These are phyloP conservation scores for Termitomyces bulborhizus DNA, from an alignment of 768 basidiomycete species.

Conservation along the genomic window DNA sequence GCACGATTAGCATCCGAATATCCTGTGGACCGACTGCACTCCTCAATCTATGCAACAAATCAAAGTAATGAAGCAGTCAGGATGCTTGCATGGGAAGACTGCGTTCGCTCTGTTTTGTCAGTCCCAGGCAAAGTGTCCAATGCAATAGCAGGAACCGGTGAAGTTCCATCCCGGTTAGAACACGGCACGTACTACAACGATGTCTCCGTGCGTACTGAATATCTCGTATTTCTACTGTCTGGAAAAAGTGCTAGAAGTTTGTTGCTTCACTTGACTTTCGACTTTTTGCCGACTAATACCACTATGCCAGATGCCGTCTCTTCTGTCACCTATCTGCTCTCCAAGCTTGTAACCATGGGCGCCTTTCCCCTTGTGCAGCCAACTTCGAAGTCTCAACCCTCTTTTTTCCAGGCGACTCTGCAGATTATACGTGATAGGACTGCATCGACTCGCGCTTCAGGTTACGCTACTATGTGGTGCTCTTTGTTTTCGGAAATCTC, in stretches of 20 bases:
- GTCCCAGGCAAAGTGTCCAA: slow-evolving; percentile 82
- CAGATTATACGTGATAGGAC: slow-evolving; percentile 41
- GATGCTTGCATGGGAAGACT: slow-evolving; percentile 66
- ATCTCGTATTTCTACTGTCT: slow-evolving; percentile 41
- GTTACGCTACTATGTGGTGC: slow-evolving; percentile 49
- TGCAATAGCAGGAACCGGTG: slow-evolving; percentile 36
- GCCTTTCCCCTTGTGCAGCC: slow-evolving; percentile 52
- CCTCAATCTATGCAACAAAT: slow-evolving; percentile 33
- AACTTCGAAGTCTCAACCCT: slow-evolving; percentile 53
- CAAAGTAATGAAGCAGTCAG: slow-evolving; percentile 17
- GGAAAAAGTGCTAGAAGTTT: slow-evolving; percentile 32
- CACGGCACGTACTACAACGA: slow-evolving; percentile 50
- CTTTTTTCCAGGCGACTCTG: slow-evolving; percentile 56
- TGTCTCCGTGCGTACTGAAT: slow-evolving; percentile 47
- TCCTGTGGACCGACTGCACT: slow-evolving; percentile 62
- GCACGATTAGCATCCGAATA: slow-evolving; percentile 52
- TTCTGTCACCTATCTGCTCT: slow-evolving; percentile 48
- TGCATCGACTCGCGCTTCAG: slow-evolving; percentile 12
- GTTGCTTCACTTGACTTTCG: slow-evolving; percentile 13
- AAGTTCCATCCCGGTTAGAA: slow-evolving; percentile 44
- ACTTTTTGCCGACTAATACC: slow-evolving; percentile 3
- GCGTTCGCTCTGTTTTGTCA: slow-evolving; percentile 54
- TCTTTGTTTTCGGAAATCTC: slow-evolving; percentile 38
- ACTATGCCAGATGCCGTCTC: slow-evolving; percentile 27
- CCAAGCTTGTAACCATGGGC: slow-evolving; percentile 64